Conservation (phyloP, 345 rosid genomes). For the Arabidopsis thaliana region DNA sequence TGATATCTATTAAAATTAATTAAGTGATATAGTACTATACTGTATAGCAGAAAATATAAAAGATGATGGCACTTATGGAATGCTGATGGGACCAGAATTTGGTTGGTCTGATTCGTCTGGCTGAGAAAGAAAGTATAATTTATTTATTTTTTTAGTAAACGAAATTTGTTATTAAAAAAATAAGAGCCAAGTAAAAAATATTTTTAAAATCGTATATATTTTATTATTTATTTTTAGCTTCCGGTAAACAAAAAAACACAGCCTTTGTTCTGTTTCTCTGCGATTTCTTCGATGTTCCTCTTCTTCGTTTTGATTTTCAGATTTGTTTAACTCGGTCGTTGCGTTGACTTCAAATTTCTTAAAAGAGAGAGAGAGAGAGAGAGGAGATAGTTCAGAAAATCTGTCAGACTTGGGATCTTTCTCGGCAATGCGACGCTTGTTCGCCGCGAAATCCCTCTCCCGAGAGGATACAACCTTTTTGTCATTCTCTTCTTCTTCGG, state of each 20-base stretch:
- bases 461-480: slow-evolving; percentile 59
- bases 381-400: too few species aligned
- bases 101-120: slow-evolving; percentile 43
- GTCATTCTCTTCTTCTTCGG: slow-evolving; percentile 30
- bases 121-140: slow-evolving; percentile 22
- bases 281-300: slow-evolving; percentile 25
- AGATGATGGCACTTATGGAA: slow-evolving; percentile 9
- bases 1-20: too few species aligned
- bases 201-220: background rate
- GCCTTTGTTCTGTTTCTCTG: slow-evolving; percentile 26
- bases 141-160: background rate
- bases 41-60: background rate
- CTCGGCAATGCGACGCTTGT: slow-evolving; percentile 85
- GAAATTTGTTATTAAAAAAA: slow-evolving; percentile 18
- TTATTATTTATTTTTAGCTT: background rate
- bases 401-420: slow-evolving; percentile 11
- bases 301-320: slow-evolving; percentile 19
- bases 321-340: background rate
- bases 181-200: slow-evolving; percentile 34
- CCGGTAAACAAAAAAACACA: slow-evolving; percentile 29
- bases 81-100: slow-evolving; percentile 38
- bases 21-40: too few species aligned
- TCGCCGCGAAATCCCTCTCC: slow-evolving; percentile 63
- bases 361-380: background rate
- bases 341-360: slow-evolving; percentile 11